Evolutionary conservation across 1,284 basidiomycete species (phyloP), one percentile per base, ranked within the genome.

Genomic region (Cronartium quercuum): DNA sequence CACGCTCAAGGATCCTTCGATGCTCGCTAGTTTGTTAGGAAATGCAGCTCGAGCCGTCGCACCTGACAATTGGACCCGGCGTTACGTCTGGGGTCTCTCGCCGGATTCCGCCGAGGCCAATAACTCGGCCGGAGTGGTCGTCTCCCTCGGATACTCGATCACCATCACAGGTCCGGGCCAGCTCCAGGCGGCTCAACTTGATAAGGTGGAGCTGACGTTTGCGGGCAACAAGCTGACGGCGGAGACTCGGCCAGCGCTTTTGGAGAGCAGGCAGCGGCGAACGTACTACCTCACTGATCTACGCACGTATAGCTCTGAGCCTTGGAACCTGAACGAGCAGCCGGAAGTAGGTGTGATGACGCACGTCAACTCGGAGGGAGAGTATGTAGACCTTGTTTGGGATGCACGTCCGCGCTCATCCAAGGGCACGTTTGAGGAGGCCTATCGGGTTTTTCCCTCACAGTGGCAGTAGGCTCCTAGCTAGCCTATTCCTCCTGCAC

Each of bases 351-450:
- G 76, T 13, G 68, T 76, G 21, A 68, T 79, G 64, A 77, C 78
- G 60, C 78, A 79, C 75, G 77, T 77, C 75, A 79, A 79, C 63
- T 69, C 77, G 10, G 77, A 79, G 38, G 77, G 77, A 41, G 78
- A 79, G 62, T 60, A 73, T 1, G 68, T 79, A 18, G 79, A 79
- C 63, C 37, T 79, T 41, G 65, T 79, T 0, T 79, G 77, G 77
- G 78, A 79, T 41, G 77, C 76, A 29, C 66, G 77, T 15, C 40
- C 37, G 37, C 38, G 44, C 2, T 60, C 47, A 51, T 13, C 3
- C 3, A 51, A 51, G 47, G 21, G 47, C 10, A 18, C 47, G 15
- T 51, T 51, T 13, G 47, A 51, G 15, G 47, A 51, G 21, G 47
- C 47, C 4, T 51, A 51, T 51, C n/a, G n/a, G n/a, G n/a, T n/a